Percentiles rank a stretch among this genome's conserved stretches.
phyloP scores from a whole-genome alignment of 1,139 yeast species.

The Magnusiomyces ingens region DNA sequence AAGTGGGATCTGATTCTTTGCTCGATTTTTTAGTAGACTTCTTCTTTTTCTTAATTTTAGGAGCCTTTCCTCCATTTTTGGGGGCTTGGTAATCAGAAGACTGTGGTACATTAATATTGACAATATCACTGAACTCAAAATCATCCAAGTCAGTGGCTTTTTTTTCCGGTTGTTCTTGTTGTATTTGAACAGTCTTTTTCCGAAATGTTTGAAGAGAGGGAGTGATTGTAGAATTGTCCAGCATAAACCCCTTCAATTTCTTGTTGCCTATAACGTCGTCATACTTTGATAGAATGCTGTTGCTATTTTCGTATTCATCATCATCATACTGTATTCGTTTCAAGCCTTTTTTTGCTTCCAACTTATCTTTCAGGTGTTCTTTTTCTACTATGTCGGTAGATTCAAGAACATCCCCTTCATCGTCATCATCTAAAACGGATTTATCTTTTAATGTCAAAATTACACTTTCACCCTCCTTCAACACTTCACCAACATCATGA shows the following conservation, averaged over 20 bases:
- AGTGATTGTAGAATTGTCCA: slow-evolving; percentile 21
- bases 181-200: background rate
- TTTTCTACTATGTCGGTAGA: slow-evolving; percentile 40
- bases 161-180: slow-evolving; percentile 3
- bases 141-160: slow-evolving; percentile 19
- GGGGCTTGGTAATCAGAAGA: slow-evolving; percentile 27
- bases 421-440: slow-evolving; percentile 45
- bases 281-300: slow-evolving; percentile 22
- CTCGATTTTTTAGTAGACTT: slow-evolving; percentile 15
- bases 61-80: slow-evolving; percentile 42
- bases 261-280: slow-evolving; percentile 24
- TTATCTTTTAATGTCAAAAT: slow-evolving; percentile 62
- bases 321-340: slow-evolving; percentile 27
- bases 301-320: slow-evolving; percentile 20
- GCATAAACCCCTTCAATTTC: slow-evolving; percentile 23
- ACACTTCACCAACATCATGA: slow-evolving; percentile 42
- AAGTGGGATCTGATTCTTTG: slow-evolving; percentile 10
- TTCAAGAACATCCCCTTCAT: slow-evolving; percentile 41
- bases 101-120: slow-evolving; percentile 9
- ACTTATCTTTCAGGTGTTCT: slow-evolving; percentile 29
- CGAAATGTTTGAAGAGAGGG: slow-evolving; percentile 4
- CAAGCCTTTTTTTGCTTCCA: slow-evolving; percentile 28
- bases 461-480: slow-evolving; percentile 39
- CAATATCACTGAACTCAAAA: slow-evolving; percentile 11
- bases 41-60: slow-evolving; percentile 32